Conservation (phyloP, 768 basidiomycete species). For the Rhodotorula kratochvilovae region DNA sequence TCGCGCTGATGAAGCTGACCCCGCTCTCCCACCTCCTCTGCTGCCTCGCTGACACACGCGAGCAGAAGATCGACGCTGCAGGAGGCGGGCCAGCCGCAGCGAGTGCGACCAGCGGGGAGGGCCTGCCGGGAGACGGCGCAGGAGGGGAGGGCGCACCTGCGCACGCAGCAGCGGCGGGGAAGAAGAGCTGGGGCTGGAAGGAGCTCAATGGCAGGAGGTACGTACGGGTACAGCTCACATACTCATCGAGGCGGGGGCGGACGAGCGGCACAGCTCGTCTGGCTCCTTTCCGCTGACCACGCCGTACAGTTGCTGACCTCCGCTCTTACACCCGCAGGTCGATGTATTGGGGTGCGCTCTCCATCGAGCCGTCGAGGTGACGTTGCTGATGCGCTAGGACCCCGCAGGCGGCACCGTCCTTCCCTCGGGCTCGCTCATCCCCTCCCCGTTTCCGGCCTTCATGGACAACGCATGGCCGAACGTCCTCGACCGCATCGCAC, state of each 20-base stretch:
- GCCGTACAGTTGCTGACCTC: no score
- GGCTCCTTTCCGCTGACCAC: neutral
- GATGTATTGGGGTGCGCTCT: slow-evolving; percentile 46
- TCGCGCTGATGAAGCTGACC: neutral
- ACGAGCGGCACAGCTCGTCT: no score
- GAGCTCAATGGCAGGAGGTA: slow-evolving; percentile 41
- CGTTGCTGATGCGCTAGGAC: neutral
- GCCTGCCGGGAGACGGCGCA: neutral
- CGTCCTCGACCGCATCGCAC: slow-evolving; percentile 64
- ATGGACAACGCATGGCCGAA: slow-evolving; percentile 70
- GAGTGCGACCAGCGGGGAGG: neutral
- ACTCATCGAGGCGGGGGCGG: no score
- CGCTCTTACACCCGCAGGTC: slow-evolving; percentile 13
- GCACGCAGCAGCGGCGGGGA: neutral
- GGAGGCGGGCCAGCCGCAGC: neutral
- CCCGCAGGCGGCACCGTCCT: slow-evolving; percentile 67
- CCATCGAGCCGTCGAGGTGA: neutral
- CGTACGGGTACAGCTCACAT: neutral
- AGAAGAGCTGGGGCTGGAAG: slow-evolving; percentile 44
- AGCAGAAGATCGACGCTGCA: neutral
- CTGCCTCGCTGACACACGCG: fast-evolving
- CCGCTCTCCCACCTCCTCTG: no score
- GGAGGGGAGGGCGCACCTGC: no score
- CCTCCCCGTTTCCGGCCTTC: slow-evolving; percentile 67
- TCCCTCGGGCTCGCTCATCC: slow-evolving; percentile 59